Evolutionary conservation across 2,329 filamentous ascomycete species (phyloP), one percentile per base, ranked within the genome.

Genomic region (Macroventuria anomochaeta): DNA sequence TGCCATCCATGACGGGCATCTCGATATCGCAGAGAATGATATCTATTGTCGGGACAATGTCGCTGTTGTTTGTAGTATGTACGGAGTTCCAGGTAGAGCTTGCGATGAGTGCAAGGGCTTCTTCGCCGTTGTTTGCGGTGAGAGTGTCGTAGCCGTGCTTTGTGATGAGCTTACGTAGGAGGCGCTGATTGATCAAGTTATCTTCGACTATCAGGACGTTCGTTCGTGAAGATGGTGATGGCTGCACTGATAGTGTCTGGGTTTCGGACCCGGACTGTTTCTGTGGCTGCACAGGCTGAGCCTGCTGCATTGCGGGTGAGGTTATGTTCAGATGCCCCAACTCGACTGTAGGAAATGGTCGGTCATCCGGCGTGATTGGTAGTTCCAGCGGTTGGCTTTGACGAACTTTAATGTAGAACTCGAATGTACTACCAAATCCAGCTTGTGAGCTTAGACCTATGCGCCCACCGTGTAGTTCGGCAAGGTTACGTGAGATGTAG

Each of bases 151-250:
- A 69, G n/a, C 68, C 67, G 3, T 57, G 28, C 37, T 59, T 64
- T 12, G 52, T 49, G 11, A 72, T 59, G n/a, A 67, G 65, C n/a
- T 64, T 57, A 3, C 48, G 49, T 3, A 68, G 50, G 20, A 72
- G 64, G 25, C 62, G 63, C 46, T 72, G 70, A 40, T 72, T 72
- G 23, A 72, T 64, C 20, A 70, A 51, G 33, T 72, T 72, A 42
- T 72, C 70, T 52, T 73, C 70, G 7, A 73, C 70, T 23, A 69
- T 52, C 5, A 69, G 58, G 11, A 74, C 63, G 26, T 58, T 52
- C 2, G 49, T 32, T 17, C 29, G 28, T 12, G 44, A 34, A n/a
- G 38, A 28, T 8, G 10, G 2, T 7, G 23, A 2, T 13, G 7
- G 12, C 10, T 28, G 10, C 2, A 10, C 20, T 7, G 7, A 7